These are phyloP conservation scores for Tricladium varicosporioides DNA, from an alignment of 2,329 filamentous ascomycete genomes.

Conservation along the genomic window DNA sequence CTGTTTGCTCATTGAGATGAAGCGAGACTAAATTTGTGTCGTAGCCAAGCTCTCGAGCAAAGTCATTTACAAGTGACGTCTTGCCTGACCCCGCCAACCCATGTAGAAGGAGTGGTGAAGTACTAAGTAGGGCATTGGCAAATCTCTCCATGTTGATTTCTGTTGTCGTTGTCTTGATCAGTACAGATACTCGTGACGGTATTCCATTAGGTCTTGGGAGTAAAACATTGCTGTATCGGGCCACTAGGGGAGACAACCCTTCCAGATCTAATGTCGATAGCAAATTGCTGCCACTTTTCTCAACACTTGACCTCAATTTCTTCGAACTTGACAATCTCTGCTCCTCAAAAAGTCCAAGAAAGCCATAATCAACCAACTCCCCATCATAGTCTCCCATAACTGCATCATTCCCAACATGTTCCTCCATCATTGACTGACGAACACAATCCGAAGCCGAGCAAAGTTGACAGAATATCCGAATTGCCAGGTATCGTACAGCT, in stretches of 20 bases:
- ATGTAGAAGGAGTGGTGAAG: slow-evolving; percentile 74
- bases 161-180: slow-evolving; percentile 73
- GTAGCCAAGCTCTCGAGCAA: slow-evolving; percentile 77
- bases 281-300: not conserved
- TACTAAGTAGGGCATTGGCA: slow-evolving; percentile 62
- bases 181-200: slow-evolving; percentile 45
- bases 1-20: slow-evolving; percentile 96
- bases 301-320: slow-evolving; percentile 9
- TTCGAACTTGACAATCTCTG: slow-evolving; percentile 27
- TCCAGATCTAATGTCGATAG: slow-evolving; percentile 31
- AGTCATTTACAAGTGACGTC: slow-evolving; percentile 79
- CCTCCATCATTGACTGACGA: slow-evolving; percentile 66
- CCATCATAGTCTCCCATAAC: slow-evolving; percentile 75
- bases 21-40: slow-evolving; percentile 84
- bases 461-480: slow-evolving; percentile 77
- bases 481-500: slow-evolving; percentile 74
- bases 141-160: slow-evolving; percentile 68
- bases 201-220: slow-evolving; percentile 61
- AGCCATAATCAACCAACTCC: slow-evolving; percentile 72
- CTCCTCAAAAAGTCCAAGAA: slow-evolving; percentile 61
- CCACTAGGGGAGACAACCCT: slow-evolving; percentile 57
- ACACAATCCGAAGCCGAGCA: slow-evolving; percentile 78
- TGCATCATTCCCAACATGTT: slow-evolving; percentile 60
- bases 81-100: slow-evolving; percentile 88
- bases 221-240: slow-evolving; percentile 64